phyloP scores from a whole-genome alignment of 768 basidiomycete genomes.

The Kwoniella dejecticola region DNA sequence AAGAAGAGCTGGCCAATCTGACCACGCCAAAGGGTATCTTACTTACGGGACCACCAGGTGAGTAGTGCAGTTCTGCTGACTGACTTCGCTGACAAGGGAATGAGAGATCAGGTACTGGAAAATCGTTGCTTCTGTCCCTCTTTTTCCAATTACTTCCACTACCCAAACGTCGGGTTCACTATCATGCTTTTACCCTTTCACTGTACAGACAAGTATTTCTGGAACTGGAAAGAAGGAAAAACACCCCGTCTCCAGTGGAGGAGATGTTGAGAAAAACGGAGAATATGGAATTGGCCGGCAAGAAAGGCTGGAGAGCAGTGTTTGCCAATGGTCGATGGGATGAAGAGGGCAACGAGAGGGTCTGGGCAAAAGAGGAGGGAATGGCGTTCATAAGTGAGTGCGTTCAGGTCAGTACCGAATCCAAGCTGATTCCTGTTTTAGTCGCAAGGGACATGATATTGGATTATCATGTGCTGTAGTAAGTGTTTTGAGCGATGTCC shows the following conservation, averaged over 20 bases:
- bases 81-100: constrained; percentile 15
- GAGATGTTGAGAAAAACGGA: constrained; percentile 20
- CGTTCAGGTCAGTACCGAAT: not conserved
- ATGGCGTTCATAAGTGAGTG: constrained; percentile 53
- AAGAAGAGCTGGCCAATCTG: constrained; percentile 62
- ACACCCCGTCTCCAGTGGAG: constrained; percentile 4
- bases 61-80: not conserved
- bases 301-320: constrained; percentile 53
- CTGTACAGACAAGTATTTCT: constrained; percentile 64
- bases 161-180: constrained; percentile 63
- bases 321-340: constrained; percentile 51
- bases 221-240: constrained; percentile 57
- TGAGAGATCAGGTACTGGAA: constrained; percentile 58
- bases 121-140: constrained; percentile 63
- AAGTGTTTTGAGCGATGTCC: constrained; percentile 10
- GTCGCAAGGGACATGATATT: constrained; percentile 54
- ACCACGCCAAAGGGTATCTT: constrained; percentile 64
- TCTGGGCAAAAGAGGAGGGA: constrained; percentile 53
- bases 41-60: constrained; percentile 60
- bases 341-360: constrained; percentile 39
- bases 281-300: constrained; percentile 48
- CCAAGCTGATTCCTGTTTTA: not conserved
- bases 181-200: constrained; percentile 63
- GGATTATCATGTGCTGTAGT: constrained; percentile 53
- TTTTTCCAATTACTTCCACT: constrained; percentile 64